Percentiles rank a stretch among this genome's conserved stretches.
Evolutionary conservation across 169 alveolate species (phyloP).

Genomic region (Eimeria zaria): DNA sequence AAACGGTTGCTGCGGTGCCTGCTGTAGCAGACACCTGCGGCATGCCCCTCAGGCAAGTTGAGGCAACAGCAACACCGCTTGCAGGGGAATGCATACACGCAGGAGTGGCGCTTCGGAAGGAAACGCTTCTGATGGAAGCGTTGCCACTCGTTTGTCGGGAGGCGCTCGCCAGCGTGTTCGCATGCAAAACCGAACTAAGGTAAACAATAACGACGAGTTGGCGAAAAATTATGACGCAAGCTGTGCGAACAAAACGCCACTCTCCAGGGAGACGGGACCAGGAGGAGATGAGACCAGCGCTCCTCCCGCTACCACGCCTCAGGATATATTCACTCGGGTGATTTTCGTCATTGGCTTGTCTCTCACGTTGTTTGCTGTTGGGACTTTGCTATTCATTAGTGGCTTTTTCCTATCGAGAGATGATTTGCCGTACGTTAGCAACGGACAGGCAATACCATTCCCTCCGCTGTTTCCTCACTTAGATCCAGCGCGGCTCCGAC

Average conservation of each 20-base stretch:
- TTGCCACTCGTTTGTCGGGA: neutral
- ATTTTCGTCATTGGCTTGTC: conserved; percentile 6
- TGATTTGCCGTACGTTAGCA: conserved; percentile 30
- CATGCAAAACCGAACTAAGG: neutral
- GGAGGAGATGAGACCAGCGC: neutral
- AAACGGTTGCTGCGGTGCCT: neutral
- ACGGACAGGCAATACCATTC: conserved; percentile 46
- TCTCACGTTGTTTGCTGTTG: conserved; percentile 8
- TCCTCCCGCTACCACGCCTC: neutral
- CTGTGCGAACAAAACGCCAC: neutral
- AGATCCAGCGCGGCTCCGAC: conserved; percentile 59
- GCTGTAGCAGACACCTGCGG: neutral
- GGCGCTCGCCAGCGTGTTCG: neutral
- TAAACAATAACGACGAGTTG: neutral
- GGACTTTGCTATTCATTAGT: conserved; percentile 34
- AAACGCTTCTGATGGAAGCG: too few species aligned
- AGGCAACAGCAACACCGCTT: neutral
- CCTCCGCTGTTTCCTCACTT: conserved; percentile 79
- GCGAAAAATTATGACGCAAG: neutral
- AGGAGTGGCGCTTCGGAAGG: neutral
- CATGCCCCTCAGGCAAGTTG: conserved; percentile 1
- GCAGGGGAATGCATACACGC: neutral
- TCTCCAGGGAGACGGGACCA: neutral
- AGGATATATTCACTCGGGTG: neutral
- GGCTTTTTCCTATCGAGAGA: conserved; percentile 78